Evolutionary conservation across 148 eudicot genomes (phyloP), one percentile per base, ranked within the genome.

Genomic region (Rhododendron williamsianum): DNA sequence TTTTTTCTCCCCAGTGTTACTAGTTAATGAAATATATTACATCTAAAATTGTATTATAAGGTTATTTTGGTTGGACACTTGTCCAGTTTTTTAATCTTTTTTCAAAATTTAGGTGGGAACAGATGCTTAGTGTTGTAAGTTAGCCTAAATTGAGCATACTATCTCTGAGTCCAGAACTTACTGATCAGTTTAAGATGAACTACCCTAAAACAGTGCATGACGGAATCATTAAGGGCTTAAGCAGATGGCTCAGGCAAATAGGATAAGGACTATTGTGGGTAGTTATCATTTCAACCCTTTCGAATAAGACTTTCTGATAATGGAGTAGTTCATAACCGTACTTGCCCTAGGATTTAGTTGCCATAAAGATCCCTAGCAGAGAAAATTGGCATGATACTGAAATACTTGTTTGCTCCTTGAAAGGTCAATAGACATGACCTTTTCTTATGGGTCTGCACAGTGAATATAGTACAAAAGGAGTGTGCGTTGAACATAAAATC

Each of bases 341-440:
- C 72, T 3, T 67, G 25, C 72, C 33, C 13, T 9, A n/a, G 33
- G 72, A 67, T 67, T 21, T 18, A 21, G 71, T 63, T 67, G 72
- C 72, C 33, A 25, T 9, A 67, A 25, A 23, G 33, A 67, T 25
- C 25, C 13, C 33, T 67, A 25, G 72, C 72, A 67, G 72, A 25
- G 33, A 67, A 67, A 25, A 67, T 67, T 6, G 33, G 72, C 72
- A 25, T 35, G 9, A 36, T 30, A 36, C 10, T 35, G 21, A 35
- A 73, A 13, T 15, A 15, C 43, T 16, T 38, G 23, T 74, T 74
- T 8, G 78, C 46, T 35, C n/a, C 78, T 46, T 49, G 41, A 80
- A 80, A 49, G 82, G 63, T 80, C 60, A 25, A 79, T 48, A 25
- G 60, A 27, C 82, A 49, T 80, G 82, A 80, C 82, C 41, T 43